Percentiles rank a stretch among this genome's conserved stretches.
These are phyloP conservation scores for Rostrohypoxylon terebratum DNA, from an alignment of 495 filamentous ascomycete species.

Conservation along the genomic window DNA sequence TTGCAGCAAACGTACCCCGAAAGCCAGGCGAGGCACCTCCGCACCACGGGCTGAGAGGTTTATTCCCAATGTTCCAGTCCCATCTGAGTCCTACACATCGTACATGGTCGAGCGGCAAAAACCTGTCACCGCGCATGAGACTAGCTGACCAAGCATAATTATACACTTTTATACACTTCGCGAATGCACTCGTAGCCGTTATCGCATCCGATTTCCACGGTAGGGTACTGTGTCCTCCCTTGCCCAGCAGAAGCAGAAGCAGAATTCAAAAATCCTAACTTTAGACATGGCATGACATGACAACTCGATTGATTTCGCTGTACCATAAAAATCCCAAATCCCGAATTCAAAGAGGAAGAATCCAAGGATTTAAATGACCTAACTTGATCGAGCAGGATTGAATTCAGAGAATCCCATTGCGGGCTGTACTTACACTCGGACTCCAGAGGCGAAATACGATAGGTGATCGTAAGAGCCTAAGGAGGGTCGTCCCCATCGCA, in stretches of 20 bases:
- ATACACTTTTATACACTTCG: conserved; percentile 2
- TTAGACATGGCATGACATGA: conserved; percentile 33
- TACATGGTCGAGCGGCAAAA: conserved; percentile 24
- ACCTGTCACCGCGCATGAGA: conserved; percentile 18
- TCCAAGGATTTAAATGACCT: not conserved
- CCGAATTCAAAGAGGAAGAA: not conserved
- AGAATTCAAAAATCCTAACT: conserved; percentile 21
- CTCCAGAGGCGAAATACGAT: not conserved
- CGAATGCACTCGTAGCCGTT: conserved; percentile 11
- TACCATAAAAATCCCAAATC: not conserved
- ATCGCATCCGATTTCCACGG: conserved; percentile 16
- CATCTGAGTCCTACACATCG: conserved; percentile 12
- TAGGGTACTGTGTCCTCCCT: conserved; percentile 14
- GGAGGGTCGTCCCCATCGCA: conserved; percentile 22
- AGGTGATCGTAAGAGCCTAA: conserved; percentile 15
- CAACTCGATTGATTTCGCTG: conserved; percentile 10
- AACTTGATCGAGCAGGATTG: not conserved
- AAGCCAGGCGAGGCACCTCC: conserved; percentile 36
- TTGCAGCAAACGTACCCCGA: conserved; percentile 31
- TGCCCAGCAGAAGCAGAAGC: conserved; percentile 9
- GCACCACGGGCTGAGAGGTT: conserved; percentile 36
- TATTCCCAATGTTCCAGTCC: conserved; percentile 13
- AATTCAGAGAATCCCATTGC: conserved; percentile 22
- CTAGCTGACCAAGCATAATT: conserved; percentile 15
- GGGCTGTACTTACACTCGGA: conserved; percentile 22